Conservation (phyloP, 2,329 filamentous ascomycete species). For the Aurifilum marmelostoma region DNA sequence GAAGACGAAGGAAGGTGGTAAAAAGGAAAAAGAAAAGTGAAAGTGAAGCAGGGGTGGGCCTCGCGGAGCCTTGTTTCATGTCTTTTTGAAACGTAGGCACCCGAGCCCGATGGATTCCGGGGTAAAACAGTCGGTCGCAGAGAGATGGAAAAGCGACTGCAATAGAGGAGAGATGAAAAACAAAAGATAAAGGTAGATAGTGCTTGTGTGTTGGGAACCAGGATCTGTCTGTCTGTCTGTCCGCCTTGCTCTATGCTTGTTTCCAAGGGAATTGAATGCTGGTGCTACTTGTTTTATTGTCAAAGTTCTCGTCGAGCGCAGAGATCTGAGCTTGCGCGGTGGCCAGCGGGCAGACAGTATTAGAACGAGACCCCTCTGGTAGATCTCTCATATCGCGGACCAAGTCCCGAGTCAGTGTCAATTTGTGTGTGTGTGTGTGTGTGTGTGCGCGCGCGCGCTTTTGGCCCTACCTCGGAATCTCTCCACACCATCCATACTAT, state of each 20-base stretch:
- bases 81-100: constrained; percentile 2
- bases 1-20: not conserved
- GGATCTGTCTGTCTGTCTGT: no score
- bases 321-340: not conserved
- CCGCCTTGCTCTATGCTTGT: not conserved
- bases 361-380: not conserved
- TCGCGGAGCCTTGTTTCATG: constrained; percentile 10
- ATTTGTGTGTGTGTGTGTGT: not conserved
- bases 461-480: not conserved
- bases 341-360: not conserved
- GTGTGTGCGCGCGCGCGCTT: no score
- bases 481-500: not conserved
- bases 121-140: not conserved
- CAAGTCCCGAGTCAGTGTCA: not conserved
- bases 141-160: no score
- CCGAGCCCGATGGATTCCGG: not conserved
- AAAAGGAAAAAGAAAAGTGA: no score
- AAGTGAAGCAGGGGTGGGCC: not conserved
- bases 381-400: not conserved
- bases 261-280: not conserved
- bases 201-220: not conserved
- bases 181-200: no score
- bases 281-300: not conserved
- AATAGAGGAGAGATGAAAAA: not conserved
- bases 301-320: not conserved